Evolutionary conservation across 495 filamentous ascomycete genomes (phyloP).

Genomic region (Podospora bellae-mahoneyi): DNA sequence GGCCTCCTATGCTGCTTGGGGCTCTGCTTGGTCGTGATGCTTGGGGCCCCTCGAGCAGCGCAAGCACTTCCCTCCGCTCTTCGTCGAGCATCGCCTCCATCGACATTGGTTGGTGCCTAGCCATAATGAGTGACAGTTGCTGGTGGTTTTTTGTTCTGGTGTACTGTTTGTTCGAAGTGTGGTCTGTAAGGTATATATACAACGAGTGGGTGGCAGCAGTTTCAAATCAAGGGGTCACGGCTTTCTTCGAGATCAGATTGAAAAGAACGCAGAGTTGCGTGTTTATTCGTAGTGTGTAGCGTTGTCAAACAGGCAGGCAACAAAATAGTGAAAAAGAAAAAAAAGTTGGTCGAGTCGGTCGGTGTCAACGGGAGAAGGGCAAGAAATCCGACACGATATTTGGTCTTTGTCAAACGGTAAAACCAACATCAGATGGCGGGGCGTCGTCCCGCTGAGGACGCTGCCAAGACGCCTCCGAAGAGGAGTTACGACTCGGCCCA

Average conservation of each 20-base stretch:
- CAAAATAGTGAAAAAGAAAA: background rate
- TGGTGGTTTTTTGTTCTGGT: background rate
- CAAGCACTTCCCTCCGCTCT: constrained; percentile 67
- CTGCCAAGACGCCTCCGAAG: background rate
- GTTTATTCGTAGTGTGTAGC: background rate
- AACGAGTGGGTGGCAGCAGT: background rate
- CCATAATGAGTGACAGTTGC: constrained; percentile 27
- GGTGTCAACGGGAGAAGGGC: background rate
- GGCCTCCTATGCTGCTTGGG: constrained; percentile 33
- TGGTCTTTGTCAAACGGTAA: background rate
- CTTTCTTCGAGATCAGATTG: background rate
- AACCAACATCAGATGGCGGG: background rate
- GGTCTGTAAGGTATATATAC: background rate
- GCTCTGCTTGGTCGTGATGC: constrained; percentile 34
- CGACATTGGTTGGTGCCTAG: constrained; percentile 49
- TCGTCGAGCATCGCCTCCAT: constrained; percentile 70
- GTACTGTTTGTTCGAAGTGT: background rate
- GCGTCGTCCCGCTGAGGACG: background rate
- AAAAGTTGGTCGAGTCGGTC: background rate
- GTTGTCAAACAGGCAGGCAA: background rate
- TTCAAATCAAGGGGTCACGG: background rate
- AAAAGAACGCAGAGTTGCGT: background rate
- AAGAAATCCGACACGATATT: background rate
- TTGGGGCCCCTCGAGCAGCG: constrained; percentile 51
- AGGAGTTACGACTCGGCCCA: background rate